Evolutionary conservation across 768 basidiomycete species (phyloP), one percentile per base, ranked within the genome.

Genomic region (Termitomyces sp.): DNA sequence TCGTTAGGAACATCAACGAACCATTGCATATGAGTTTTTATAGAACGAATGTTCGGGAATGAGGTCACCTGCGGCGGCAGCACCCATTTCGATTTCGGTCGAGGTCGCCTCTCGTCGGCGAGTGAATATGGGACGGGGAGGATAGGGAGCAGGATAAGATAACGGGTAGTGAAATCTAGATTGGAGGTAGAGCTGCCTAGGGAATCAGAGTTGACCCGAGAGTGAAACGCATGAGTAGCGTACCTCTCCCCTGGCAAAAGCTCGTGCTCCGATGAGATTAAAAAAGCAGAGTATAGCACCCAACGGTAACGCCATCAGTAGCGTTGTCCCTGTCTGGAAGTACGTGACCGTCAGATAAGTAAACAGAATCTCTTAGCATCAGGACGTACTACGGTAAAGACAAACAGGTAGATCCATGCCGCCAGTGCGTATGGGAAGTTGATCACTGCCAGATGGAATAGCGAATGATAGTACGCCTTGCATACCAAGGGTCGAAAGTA

Each of bases 1-100:
- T 9, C 26, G 2, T 20, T 41, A 31, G 27, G 47, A 39, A 32
- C 22, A 46, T 37, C 16, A 52, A 69, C 84, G 36, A 59, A 88
- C 89, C 90, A 92, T 90, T 6, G 87, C 80, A 64, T 90, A 91
- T 2, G 87, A 72, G 60, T 91, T 92, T 65, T 82, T 87, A 71
- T 92, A 90, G 73, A 92, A 92, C 5, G 88, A 89, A 0, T 73
- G 72, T 69, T 92, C 88, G 57, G 75, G 73, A 41, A 80, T 69
- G n/a, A 74, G 67, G 20, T 62, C 68, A 22, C 61, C 64, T 47
- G 64, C 34, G 46, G 57, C 56, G 51, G 59, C 60, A 34, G 46
- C 52, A 3, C 82, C 83, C 16, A 68, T 64, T 68, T 88, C 86
- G 37, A 78, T 60, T 61, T 84, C 83, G 12, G 74, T 72, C 6